phyloP scores from a whole-genome alignment of 257 asterid species.

The Ilex aquifolium region DNA sequence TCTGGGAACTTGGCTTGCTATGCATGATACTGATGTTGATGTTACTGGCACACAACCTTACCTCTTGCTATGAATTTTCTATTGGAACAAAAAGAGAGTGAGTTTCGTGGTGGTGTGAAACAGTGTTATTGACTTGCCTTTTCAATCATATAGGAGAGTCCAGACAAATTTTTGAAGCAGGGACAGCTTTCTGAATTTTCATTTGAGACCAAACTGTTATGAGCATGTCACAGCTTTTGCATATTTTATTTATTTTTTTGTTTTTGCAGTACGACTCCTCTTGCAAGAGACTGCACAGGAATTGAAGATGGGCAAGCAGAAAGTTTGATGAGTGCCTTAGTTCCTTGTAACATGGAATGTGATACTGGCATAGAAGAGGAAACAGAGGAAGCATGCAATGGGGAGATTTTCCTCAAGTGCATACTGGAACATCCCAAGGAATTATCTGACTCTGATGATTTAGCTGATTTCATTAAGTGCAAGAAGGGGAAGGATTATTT shows the following conservation, averaged over 20 bases:
- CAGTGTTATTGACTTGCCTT: no score
- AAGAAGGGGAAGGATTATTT: constrained; percentile 62
- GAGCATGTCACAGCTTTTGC: neutral
- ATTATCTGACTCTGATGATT: constrained; percentile 37
- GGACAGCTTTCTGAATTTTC: no score
- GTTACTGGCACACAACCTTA: no score
- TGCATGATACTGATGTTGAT: no score
- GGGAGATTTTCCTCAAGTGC: constrained; percentile 60
- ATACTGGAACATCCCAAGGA: constrained; percentile 12
- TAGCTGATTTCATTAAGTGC: constrained; percentile 63
- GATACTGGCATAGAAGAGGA: constrained; percentile 44
- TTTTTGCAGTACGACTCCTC: constrained; percentile 18
- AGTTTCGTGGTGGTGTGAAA: no score
- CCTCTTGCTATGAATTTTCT: no score
- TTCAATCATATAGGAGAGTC: no score
- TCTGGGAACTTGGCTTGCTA: no score
- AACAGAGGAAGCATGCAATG: constrained; percentile 54
- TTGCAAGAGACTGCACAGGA: constrained; percentile 9
- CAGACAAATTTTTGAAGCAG: no score
- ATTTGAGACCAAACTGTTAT: neutral
- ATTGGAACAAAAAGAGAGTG: no score
- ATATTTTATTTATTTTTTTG: neutral
- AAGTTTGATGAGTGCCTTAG: constrained; percentile 16
- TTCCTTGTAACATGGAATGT: constrained; percentile 14
- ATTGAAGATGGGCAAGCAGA: constrained; percentile 15